These are phyloP conservation scores for Scedosporium boydii DNA, from an alignment of 2,329 filamentous ascomycete species.

Conservation along the genomic window DNA sequence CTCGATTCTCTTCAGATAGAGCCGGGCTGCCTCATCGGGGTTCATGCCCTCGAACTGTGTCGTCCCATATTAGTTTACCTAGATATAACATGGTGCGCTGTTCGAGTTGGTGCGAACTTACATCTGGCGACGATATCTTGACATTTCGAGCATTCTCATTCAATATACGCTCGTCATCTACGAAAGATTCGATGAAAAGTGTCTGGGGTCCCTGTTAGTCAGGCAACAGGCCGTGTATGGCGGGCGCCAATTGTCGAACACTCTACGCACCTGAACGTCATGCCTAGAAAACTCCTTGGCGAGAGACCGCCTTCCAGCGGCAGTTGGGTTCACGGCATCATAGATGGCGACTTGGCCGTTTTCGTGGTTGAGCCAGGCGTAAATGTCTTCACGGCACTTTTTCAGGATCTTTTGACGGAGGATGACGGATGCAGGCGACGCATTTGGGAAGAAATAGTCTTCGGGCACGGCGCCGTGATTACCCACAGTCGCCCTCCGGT, in stretches of 20 bases:
- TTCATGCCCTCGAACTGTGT: conserved; percentile 78
- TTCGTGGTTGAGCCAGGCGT: conserved; percentile 90
- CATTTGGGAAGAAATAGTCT: conserved; percentile 96
- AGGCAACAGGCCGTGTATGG: background rate
- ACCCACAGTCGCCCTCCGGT: conserved; percentile 83
- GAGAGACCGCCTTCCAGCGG: conserved; percentile 69
- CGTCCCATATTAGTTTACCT: conserved; percentile 8
- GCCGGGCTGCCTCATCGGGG: conserved; percentile 80
- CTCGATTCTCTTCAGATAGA: conserved; percentile 84
- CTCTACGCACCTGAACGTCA: conserved; percentile 65
- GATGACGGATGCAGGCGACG: conserved; percentile 84
- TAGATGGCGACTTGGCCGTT: conserved; percentile 98
- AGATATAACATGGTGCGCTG: background rate
- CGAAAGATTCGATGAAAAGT: conserved; percentile 91
- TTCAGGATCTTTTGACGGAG: conserved; percentile 95
- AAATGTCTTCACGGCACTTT: conserved; percentile 94
- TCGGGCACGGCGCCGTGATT: conserved; percentile 78
- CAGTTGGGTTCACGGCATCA: conserved; percentile 90
- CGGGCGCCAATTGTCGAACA: background rate
- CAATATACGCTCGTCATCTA: conserved; percentile 86
- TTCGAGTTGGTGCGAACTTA: conserved; percentile 31
- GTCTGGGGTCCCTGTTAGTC: conserved; percentile 45
- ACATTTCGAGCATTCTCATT: conserved; percentile 95
- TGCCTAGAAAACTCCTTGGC: conserved; percentile 98
- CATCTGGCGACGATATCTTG: conserved; percentile 95